Evolutionary conservation across 2,329 filamentous ascomycete species (phyloP).

Genomic region (Colletotrichum sp.): DNA sequence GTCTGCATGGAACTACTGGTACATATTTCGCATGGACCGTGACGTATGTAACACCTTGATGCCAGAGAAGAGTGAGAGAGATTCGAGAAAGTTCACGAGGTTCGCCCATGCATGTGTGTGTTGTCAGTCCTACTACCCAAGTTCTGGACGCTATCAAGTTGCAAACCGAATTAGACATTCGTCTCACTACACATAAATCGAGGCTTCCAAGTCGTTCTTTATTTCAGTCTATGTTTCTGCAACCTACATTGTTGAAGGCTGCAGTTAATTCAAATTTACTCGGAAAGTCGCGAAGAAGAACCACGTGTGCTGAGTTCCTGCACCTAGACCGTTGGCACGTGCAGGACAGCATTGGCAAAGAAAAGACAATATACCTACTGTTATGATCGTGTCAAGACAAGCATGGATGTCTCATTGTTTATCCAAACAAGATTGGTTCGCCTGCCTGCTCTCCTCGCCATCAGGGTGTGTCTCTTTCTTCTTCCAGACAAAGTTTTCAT

Average conservation of each 20-base stretch:
- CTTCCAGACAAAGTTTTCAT: not conserved
- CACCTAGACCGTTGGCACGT: not conserved
- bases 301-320: not conserved
- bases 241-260: not conserved
- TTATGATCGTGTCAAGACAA: not conserved
- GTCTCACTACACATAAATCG: not conserved
- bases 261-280: not conserved
- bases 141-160: not conserved
- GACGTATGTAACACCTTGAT: not conserved
- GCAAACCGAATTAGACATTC: not conserved
- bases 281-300: not conserved
- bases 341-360: not conserved
- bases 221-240: not conserved
- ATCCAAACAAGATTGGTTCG: not conserved
- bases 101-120: not conserved
- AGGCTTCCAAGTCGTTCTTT: not conserved
- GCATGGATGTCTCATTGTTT: not conserved
- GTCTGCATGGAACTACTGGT: not conserved
- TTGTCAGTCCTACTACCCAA: not conserved
- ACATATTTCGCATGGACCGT: not conserved
- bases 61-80: not conserved
- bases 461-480: not conserved
- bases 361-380: not conserved
- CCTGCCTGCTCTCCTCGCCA: not conserved
- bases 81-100: not conserved